Evolutionary conservation across 495 filamentous ascomycete genomes (phyloP), one percentile per base, ranked within the genome.

Genomic region (Mytilinidion resinicola): DNA sequence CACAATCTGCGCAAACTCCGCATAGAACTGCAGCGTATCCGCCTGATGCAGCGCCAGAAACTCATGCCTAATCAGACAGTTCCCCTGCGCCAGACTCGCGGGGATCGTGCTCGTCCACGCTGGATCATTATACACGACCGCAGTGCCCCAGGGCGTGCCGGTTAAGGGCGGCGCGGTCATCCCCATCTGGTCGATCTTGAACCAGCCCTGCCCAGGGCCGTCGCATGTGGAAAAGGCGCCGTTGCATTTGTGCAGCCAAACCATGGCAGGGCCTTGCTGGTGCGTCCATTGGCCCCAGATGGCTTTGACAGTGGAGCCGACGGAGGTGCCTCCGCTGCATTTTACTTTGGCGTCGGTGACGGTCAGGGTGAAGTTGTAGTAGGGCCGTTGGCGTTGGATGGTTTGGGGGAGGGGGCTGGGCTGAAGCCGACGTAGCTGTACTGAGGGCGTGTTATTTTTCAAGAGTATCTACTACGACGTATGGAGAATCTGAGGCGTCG

Each of bases 41-140:
- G 79, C 77, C 65, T 82, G 80, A 64, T 83, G 80, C 17, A 82
- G 78, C 35, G 80, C 80, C 41, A 83, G 71, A 57, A 82, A 64
- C 69, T 83, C 81, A 70, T 83, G 81, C 59, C 80, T 73, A 67
- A 82, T 77, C 56, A 84, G 74, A 67, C 82, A 82, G 70, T 79
- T 79, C 54, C 80, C 81, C 9, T 77, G 72, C 19, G 74, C 75
- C n/a, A 83, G 71, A 41, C 53, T 71, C 12, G 61, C 48, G 11
- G 81, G 81, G 60, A 84, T 78, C 9, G 67, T 78, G 72, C 71
- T 73, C 43, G 77, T 78, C 76, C 76, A 83, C 62, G 73, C 69
- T 19, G 80, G 67, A 20, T 76, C 76, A 61, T 75, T 71, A 53
- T 69, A 66, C 17, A 82, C 65, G 9, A 76, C 56, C 12, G 67